Evolutionary conservation across 202 grass and related monocot genomes (phyloP), one percentile per base, ranked within the genome.

Genomic region (Saccharum hybrid): DNA sequence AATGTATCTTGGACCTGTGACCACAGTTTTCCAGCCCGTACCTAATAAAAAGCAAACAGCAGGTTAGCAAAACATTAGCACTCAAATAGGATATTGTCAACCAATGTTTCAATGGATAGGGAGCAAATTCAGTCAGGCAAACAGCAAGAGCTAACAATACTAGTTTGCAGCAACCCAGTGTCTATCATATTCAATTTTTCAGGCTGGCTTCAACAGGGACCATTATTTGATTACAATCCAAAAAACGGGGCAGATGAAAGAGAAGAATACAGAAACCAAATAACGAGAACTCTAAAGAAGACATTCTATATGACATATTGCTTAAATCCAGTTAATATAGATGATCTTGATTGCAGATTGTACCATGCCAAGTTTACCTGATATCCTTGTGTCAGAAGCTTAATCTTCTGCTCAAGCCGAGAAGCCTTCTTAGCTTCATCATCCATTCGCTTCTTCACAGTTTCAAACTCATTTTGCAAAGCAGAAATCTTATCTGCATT

Each of bases 391-490:
- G 92, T 97, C 63, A 97, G 79, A 77, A 97, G 77, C 76, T 97
- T 97, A 54, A 97, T 94, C 76, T 97, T 97, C 83, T 97, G 94
- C 74, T 94, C 94, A 81, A 97, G 89, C 26, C 89, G 85, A 68
- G 84, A 88, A 21, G 95, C 92, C 85, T 92, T 90, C 77, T 97
- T 97, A 57, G 92, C 88, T 85, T 97, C 92, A 77, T 94, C 95
- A 63, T 94, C 90, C 92, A 97, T 94, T 83, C 80, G 87, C 72
- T 84, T 95, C 74, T 92, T 94, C 73, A 97, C 92, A 71, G 91
- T 85, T 86, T 98, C 95, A 85, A 94, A 98, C 74, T 98, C 92
- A 81, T 94, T 91, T 92, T 91, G 90, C 34, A 94, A 83, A 75
- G 88, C 82, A 36, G 74, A 75, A 75, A 98, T 84, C 73, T 94